Conservation (phyloP, 2,329 filamentous ascomycete genomes). For the Cryphonectria japonica region DNA sequence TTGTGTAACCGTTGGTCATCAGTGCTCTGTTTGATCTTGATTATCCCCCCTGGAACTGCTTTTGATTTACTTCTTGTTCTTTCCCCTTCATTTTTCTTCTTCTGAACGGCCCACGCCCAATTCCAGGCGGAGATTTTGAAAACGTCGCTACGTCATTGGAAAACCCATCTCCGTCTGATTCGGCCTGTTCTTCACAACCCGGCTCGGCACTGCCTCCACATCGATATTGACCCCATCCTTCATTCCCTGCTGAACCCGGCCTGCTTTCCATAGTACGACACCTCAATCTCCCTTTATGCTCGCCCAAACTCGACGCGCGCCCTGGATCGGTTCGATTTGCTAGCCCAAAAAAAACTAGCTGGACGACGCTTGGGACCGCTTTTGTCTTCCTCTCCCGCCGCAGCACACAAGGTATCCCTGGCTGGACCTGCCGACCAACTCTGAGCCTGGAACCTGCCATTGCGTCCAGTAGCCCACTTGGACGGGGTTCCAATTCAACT, state of each 20-base stretch:
- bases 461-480: background rate
- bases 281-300: background rate
- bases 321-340: background rate
- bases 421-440: background rate
- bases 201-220: background rate
- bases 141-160: conserved; percentile 18
- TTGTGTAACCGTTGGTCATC: background rate
- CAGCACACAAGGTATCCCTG: conserved; percentile 1
- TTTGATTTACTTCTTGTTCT: background rate
- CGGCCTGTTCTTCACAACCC: conserved; percentile 6
- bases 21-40: conserved; percentile 1
- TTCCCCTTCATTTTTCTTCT: background rate
- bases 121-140: conserved; percentile 3
- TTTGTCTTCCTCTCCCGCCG: background rate
- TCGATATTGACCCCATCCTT: background rate
- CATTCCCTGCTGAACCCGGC: background rate
- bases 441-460: background rate
- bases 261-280: background rate
- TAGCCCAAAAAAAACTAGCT: background rate
- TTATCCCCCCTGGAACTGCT: background rate
- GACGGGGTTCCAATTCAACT: background rate
- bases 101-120: background rate
- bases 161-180: conserved; percentile 8
- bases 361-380: conserved; percentile 5
- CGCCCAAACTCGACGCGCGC: background rate